phyloP scores from a whole-genome alignment of 805 yeast genomes.

The Candida parachauliodes region DNA sequence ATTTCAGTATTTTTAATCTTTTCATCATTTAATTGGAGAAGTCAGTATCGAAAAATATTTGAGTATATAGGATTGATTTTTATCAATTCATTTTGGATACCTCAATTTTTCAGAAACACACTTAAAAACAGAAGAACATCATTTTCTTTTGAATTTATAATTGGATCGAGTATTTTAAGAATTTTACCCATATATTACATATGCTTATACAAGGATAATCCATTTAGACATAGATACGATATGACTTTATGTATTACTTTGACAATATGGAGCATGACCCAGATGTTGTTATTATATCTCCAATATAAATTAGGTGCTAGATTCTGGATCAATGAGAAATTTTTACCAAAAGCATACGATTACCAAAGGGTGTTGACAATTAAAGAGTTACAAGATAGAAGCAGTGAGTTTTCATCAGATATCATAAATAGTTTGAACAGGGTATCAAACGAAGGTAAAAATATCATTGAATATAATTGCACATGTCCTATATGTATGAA shows the following conservation, averaged over 20 bases:
- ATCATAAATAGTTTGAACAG: constrained; percentile 33
- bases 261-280: constrained; percentile 55
- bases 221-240: constrained; percentile 69
- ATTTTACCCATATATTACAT: constrained; percentile 64
- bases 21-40: constrained; percentile 63
- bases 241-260: constrained; percentile 45
- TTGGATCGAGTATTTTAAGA: constrained; percentile 63
- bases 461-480: constrained; percentile 40
- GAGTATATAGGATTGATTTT: constrained; percentile 53
- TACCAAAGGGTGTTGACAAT: constrained; percentile 68
- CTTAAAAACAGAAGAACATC: constrained; percentile 61
- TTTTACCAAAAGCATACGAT: constrained; percentile 78
- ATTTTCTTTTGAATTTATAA: constrained; percentile 71
- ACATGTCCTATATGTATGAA: constrained; percentile 93
- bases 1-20: constrained; percentile 49
- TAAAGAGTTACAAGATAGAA: constrained; percentile 51
- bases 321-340: constrained; percentile 72
- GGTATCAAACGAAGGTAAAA: constrained; percentile 18
- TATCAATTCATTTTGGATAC: constrained; percentile 78
- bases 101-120: constrained; percentile 80
- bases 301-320: constrained; percentile 77
- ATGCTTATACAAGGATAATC: constrained; percentile 49
- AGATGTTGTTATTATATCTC: constrained; percentile 52
- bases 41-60: constrained; percentile 46
- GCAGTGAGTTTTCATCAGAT: constrained; percentile 52